Percentiles rank a stretch among this genome's conserved stretches.
These are phyloP conservation scores for Aspergillus arachidicola DNA, from an alignment of 2,329 filamentous ascomycete genomes.

Conservation along the genomic window DNA sequence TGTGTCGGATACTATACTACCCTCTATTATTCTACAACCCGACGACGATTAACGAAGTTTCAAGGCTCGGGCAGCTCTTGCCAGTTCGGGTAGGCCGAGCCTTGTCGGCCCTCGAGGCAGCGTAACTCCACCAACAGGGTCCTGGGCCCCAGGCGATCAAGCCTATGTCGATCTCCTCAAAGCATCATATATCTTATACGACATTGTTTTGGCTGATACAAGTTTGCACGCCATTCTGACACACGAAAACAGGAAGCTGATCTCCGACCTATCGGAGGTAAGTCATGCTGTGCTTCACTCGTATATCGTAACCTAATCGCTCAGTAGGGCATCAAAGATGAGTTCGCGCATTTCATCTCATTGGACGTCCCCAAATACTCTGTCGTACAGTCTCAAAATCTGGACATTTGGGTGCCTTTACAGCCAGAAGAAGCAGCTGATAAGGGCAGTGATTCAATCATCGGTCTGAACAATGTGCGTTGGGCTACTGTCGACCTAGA, in stretches of 20 bases:
- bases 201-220: constrained; percentile 32
- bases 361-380: constrained; percentile 30
- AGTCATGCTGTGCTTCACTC: not conserved
- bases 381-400: constrained; percentile 25
- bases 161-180: constrained; percentile 37
- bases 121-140: constrained; percentile 26
- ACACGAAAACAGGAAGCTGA: constrained; percentile 35
- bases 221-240: constrained; percentile 22
- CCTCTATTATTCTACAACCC: not conserved
- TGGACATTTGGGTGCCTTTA: constrained; percentile 33
- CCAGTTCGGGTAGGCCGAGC: constrained; percentile 25
- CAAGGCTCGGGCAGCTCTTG: constrained; percentile 26
- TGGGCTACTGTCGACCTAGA: constrained; percentile 35
- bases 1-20: constrained; percentile 1
- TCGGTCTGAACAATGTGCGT: constrained; percentile 26
- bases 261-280: constrained; percentile 34
- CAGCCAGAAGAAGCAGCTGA: constrained; percentile 31
- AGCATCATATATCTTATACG: constrained; percentile 35
- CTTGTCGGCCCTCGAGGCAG: constrained; percentile 25
- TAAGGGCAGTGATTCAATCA: constrained; percentile 16
- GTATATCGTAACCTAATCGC: not conserved
- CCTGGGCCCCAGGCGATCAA: constrained; percentile 26
- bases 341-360: constrained; percentile 28
- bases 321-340: constrained; percentile 29
- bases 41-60: constrained; percentile 1